Conservation (phyloP, 1,284 basidiomycete species). For the Ceratobasidium sp. region DNA sequence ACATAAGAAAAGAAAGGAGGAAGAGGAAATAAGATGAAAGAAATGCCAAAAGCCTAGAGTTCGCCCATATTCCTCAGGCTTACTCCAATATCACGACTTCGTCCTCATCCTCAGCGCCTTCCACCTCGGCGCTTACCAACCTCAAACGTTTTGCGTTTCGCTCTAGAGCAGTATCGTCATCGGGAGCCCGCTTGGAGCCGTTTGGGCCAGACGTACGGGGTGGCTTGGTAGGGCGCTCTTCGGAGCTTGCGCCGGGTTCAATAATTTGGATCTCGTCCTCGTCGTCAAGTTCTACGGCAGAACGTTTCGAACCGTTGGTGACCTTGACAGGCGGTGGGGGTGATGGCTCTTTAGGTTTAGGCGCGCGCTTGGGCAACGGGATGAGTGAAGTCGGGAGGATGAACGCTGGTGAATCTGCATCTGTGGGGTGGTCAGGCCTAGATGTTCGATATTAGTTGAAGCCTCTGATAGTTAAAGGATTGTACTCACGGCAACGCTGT, state of each 20-base stretch:
- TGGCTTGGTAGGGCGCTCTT: constrained; percentile 13
- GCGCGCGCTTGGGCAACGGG: constrained; percentile 61
- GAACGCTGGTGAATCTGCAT: constrained; percentile 63
- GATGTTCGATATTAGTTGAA: background rate
- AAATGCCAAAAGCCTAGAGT: background rate
- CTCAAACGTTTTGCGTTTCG: constrained; percentile 36
- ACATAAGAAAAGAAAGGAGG: background rate
- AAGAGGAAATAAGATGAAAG: no score
- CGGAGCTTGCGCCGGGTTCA: constrained; percentile 7
- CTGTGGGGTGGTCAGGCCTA: constrained; percentile 65
- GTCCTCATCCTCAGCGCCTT: constrained; percentile 17
- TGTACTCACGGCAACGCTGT: constrained; percentile 73
- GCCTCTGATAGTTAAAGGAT: constrained; percentile 42
- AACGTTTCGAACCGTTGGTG: constrained; percentile 21
- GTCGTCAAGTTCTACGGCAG: constrained; percentile 14
- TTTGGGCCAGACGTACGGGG: constrained; percentile 33
- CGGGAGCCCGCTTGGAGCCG: constrained; percentile 26
- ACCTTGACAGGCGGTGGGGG: constrained; percentile 51
- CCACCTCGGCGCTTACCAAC: constrained; percentile 31
- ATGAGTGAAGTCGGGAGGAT: constrained; percentile 73
- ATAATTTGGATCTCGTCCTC: constrained; percentile 40
- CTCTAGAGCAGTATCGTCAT: constrained; percentile 21
- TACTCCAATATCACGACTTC: constrained; percentile 28
- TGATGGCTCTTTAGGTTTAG: background rate
- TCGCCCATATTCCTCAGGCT: background rate